phyloP scores from a whole-genome alignment of 108 stramenopile species.

The Mediolabrus comicus region DNA sequence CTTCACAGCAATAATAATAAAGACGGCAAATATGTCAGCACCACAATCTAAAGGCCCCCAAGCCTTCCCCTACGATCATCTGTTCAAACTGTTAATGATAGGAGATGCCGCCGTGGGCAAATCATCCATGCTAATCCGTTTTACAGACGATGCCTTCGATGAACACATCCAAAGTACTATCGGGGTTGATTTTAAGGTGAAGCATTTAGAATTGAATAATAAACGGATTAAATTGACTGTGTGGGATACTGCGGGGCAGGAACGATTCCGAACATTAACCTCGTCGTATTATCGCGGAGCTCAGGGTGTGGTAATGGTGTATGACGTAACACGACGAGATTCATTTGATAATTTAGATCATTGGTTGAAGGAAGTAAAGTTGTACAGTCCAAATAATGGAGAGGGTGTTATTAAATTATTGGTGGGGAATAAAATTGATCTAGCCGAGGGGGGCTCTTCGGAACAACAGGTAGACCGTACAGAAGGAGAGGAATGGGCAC shows the following conservation, averaged over 20 bases:
- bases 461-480: conserved; percentile 75
- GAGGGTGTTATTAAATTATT: conserved; percentile 95
- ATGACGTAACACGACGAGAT: conserved; percentile 97
- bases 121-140: conserved; percentile 95
- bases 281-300: conserved; percentile 98
- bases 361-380: conserved; percentile 97
- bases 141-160: conserved; percentile 98
- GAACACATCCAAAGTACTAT: conserved; percentile 97
- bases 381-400: conserved; percentile 93
- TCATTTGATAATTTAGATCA: conserved; percentile 96
- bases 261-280: conserved; percentile 98
- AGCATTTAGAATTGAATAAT: conserved; percentile 78
- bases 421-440: conserved; percentile 97
- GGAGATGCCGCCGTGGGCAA: conserved; percentile 99
- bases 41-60: conserved; percentile 43
- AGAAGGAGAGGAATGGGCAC: conserved; percentile 93
- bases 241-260: conserved; percentile 99
- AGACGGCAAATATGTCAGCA: conserved; percentile 5
- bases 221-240: conserved; percentile 94
- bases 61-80: conserved; percentile 94
- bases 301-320: conserved; percentile 98
- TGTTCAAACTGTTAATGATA: conserved; percentile 98
- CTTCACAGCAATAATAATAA: background rate
- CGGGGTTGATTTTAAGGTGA: conserved; percentile 97
- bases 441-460: conserved; percentile 46